Conservation (phyloP, 2,329 filamentous ascomycete genomes). For the Talaromyces verruculosus region DNA sequence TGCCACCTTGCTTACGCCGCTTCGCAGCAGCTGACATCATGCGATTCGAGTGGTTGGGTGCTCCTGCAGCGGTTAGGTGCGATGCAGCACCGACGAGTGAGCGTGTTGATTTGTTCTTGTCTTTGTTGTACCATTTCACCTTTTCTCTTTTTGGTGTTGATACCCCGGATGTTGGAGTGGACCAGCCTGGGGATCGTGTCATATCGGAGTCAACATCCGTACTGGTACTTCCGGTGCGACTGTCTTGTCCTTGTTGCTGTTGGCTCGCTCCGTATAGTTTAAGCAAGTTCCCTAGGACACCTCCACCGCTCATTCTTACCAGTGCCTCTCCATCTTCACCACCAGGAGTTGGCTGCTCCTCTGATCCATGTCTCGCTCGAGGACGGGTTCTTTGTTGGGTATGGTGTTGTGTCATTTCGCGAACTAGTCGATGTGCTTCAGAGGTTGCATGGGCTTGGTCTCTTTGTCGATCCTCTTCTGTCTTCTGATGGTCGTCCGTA, state of each 20-base stretch:
- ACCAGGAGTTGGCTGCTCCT: slow-evolving; percentile 35
- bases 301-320: slow-evolving; percentile 41
- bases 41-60: slow-evolving; percentile 31
- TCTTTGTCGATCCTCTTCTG: slow-evolving; percentile 28
- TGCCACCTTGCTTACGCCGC: slow-evolving; percentile 25
- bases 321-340: slow-evolving; percentile 27
- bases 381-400: slow-evolving; percentile 32
- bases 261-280: slow-evolving; percentile 62
- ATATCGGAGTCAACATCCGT: slow-evolving; percentile 32
- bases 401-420: slow-evolving; percentile 34
- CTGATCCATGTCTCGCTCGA: slow-evolving; percentile 32
- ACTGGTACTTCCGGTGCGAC: slow-evolving; percentile 24
- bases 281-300: slow-evolving; percentile 70
- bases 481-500: slow-evolving; percentile 35
- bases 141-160: slow-evolving; percentile 40
- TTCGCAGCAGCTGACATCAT: slow-evolving; percentile 27
- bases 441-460: slow-evolving; percentile 30
- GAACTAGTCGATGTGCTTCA: slow-evolving; percentile 42
- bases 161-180: slow-evolving; percentile 30
- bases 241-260: slow-evolving; percentile 24
- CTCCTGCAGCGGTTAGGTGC: slow-evolving; percentile 36
- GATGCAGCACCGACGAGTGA: slow-evolving; percentile 41
- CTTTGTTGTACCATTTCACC: slow-evolving; percentile 46
- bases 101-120: slow-evolving; percentile 38
- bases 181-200: slow-evolving; percentile 26